These are phyloP conservation scores for Coelastrella sp. DNA, from an alignment of 139 green algal species.

Conservation along the genomic window DNA sequence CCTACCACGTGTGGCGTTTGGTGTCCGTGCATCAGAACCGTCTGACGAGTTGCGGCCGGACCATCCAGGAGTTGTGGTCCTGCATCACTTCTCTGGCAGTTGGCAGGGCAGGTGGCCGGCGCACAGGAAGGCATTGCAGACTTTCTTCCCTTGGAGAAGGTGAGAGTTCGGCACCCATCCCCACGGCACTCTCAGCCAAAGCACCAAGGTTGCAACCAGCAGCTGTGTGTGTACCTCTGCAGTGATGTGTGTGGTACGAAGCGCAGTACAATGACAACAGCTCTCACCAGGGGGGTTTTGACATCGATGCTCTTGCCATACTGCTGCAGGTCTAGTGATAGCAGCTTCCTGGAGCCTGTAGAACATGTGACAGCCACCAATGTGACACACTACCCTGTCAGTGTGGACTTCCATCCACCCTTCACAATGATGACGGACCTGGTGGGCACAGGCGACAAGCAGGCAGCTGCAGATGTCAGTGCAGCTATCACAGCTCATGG, in stretches of 20 bases:
- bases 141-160: conserved; percentile 34
- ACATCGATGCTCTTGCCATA: neutral
- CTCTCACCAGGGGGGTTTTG: too few relatives aligned
- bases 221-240: neutral
- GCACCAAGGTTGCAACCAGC: too few relatives aligned
- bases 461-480: conserved; percentile 74
- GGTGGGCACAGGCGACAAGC: conserved; percentile 64
- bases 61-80: conserved; percentile 68
- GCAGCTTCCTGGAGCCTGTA: neutral
- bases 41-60: conserved; percentile 59
- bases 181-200: too few relatives aligned
- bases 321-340: neutral
- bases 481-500: conserved; percentile 75
- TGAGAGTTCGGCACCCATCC: neutral
- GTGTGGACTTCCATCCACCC: conserved; percentile 71
- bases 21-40: conserved; percentile 54
- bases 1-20: conserved; percentile 83
- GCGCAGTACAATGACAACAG: too few relatives aligned
- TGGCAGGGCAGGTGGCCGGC: conserved; percentile 70
- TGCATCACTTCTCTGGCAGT: conserved; percentile 84
- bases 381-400: conserved; percentile 76
- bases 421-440: conserved; percentile 84
- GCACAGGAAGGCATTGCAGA: conserved; percentile 45
- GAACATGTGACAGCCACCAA: conserved; percentile 23
- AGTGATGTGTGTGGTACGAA: neutral